Percentiles rank a stretch among this genome's conserved stretches.
phyloP scores from a whole-genome alignment of 2,329 filamentous ascomycete species.

The Aspergillus sp. region DNA sequence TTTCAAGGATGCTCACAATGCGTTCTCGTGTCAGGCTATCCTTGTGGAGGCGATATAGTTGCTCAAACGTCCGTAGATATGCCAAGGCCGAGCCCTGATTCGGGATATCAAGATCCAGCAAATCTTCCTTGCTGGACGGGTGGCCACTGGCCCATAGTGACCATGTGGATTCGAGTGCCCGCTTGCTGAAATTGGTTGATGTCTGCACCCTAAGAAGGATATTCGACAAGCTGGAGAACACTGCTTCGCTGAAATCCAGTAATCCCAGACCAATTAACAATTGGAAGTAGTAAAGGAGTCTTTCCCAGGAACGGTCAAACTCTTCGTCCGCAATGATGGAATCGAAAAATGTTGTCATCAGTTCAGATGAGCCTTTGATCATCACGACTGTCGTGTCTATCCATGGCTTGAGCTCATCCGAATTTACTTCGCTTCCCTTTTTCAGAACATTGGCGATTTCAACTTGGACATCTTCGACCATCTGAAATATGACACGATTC shows the following conservation, averaged over 20 bases:
- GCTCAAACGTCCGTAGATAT: conserved; percentile 68
- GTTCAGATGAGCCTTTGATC: conserved; percentile 61
- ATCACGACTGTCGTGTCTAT: conserved; percentile 67
- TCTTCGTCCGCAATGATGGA: conserved; percentile 57
- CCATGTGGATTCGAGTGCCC: conserved; percentile 57
- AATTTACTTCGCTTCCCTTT: conserved; percentile 12
- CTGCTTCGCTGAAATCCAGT: conserved; percentile 63
- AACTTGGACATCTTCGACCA: conserved; percentile 61
- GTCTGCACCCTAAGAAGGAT: conserved; percentile 46
- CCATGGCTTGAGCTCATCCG: conserved; percentile 49
- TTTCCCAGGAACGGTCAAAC: conserved; percentile 67
- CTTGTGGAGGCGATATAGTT: conserved; percentile 69
- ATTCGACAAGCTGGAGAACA: conserved; percentile 58
- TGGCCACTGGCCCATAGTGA: conserved; percentile 60
- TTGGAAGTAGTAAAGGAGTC: conserved; percentile 62
- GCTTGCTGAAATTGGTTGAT: conserved; percentile 35
- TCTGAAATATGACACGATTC: conserved; percentile 68
- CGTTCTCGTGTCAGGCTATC: conserved; percentile 53
- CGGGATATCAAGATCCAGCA: conserved; percentile 43
- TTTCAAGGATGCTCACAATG: conserved; percentile 59
- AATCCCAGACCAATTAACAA: conserved; percentile 54
- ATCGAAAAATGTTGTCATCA: conserved; percentile 69
- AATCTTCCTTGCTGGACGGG: conserved; percentile 42
- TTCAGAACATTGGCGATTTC: conserved; percentile 27
- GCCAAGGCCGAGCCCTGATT: conserved; percentile 79